Base-by-base conservation (phyloP, 2,329 filamentous ascomycete genomes). In the Alternaria consortialis region DNA sequence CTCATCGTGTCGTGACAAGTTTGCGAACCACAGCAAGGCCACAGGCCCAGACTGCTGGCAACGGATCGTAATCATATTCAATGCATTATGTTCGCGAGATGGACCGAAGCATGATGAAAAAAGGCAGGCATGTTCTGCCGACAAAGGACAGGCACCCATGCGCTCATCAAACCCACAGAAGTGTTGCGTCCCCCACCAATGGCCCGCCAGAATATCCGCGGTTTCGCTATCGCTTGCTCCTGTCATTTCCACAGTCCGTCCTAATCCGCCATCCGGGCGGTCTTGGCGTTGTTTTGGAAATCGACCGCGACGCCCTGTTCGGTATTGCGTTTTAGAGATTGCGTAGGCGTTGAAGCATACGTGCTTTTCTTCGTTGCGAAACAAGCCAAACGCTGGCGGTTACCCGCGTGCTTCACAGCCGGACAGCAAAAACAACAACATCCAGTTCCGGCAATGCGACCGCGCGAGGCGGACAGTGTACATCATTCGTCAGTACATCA, bases 231-330 rank as follows among this genome's bases (percentile, higher is more conserved):
- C 36, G 60, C 55, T 40, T 57, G 60, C 65, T 76, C 74, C 74
- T 76, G 67, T 77, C 74, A 77, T 77, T 75, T 77, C 67, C 46
- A 65, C 64, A 67, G 63, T 57, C 66, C 64, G 62, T 60, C 29
- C 63, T 52, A 60, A 60, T 62, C 64, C 62, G 65, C 64, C 64
- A 66, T 64, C 70, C 66, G 70, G 66, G 56, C 56, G 51, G 60
- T 44, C 74, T 77, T 76, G 75, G 74, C 74, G 43, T 67, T 64
- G 74, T 75, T 71, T 76, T 71, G 69, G 66, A 70, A 67, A 67
- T 68, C 61, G 66, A 68, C 63, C 58, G 68, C 64, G 48, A 60
- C 46, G 64, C 61, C 62, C 60, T 62, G 64, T 53, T 66, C 62
- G 70, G 73, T 65, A 70, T 65, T 64, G 64, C 20, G 46, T 42